These are phyloP conservation scores for Tetragonia tetragonoides DNA, from an alignment of 148 eudicot species.

Conservation along the genomic window DNA sequence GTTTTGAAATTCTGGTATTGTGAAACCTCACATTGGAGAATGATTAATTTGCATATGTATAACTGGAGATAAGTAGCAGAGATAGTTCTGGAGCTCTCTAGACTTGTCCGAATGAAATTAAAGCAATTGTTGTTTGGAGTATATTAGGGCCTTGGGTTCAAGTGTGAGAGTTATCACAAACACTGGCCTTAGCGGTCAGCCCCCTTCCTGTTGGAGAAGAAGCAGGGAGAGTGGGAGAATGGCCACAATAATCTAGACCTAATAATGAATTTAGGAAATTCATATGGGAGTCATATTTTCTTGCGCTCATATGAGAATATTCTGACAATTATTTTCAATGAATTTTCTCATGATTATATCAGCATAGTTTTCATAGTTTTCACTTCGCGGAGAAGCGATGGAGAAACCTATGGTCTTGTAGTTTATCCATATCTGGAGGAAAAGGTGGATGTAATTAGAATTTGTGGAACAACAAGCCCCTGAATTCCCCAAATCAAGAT, in stretches of 20 bases:
- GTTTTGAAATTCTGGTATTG: background rate
- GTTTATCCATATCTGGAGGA: background rate
- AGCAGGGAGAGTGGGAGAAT: too few relatives aligned
- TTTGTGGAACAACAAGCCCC: too few relatives aligned
- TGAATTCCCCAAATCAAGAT: too few relatives aligned
- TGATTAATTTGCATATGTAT: background rate
- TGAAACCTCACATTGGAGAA: background rate
- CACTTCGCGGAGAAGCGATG: background rate
- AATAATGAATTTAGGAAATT: background rate
- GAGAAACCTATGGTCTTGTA: background rate
- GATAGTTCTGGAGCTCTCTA: background rate
- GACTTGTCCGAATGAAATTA: background rate
- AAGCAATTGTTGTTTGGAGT: background rate
- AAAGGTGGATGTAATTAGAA: too few relatives aligned
- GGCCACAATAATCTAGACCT: background rate
- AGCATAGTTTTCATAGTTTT: too few relatives aligned
- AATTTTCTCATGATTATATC: too few relatives aligned
- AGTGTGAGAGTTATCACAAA: background rate
- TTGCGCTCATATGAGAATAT: background rate
- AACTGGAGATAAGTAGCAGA: background rate
- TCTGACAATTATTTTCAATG: too few relatives aligned
- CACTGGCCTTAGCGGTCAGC: too few relatives aligned
- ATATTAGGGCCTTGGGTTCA: background rate
- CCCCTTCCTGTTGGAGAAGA: too few relatives aligned
- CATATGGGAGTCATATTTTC: background rate